Evolutionary conservation across 257 asterid species (phyloP).

Genomic region (Cordia subcordata): DNA sequence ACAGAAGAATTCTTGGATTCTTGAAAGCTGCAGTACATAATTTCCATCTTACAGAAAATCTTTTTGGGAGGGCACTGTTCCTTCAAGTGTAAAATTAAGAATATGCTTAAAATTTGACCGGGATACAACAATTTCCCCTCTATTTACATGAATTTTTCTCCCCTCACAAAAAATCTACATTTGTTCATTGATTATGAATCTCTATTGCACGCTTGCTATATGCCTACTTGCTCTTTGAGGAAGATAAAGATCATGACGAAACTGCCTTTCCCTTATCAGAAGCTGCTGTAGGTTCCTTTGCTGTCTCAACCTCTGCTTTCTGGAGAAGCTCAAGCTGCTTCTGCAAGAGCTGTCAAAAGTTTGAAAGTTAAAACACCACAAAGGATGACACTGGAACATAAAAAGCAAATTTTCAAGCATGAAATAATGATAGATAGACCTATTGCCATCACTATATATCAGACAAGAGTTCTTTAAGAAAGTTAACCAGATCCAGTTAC

Average conservation of each 20-base stretch:
- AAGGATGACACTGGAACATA: neutral
- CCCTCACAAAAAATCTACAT: slow-evolving; percentile 9
- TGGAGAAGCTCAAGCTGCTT: slow-evolving; percentile 49
- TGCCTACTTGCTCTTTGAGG: slow-evolving; percentile 23
- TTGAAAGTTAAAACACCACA: neutral
- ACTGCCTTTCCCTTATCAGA: slow-evolving; percentile 57
- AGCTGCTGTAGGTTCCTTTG: slow-evolving; percentile 19
- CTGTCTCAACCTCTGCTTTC: slow-evolving; percentile 27
- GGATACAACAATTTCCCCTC: slow-evolving; percentile 1
- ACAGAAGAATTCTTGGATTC: too few relatives aligned
- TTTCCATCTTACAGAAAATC: too few relatives aligned
- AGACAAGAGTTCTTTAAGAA: too few relatives aligned
- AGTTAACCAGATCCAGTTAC: too few relatives aligned
- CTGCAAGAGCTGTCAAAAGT: slow-evolving; percentile 49
- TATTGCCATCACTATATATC: too few relatives aligned
- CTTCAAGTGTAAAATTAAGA: too few relatives aligned
- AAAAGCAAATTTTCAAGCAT: neutral
- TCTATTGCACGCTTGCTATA: slow-evolving; percentile 17
- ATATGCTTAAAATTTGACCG: too few relatives aligned
- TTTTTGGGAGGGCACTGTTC: too few relatives aligned
- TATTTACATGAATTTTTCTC: slow-evolving; percentile 7
- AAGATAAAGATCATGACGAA: slow-evolving; percentile 36
- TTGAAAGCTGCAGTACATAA: too few relatives aligned
- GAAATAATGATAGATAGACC: neutral
- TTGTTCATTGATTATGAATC: slow-evolving; percentile 9